Evolutionary conservation across 805 yeast genomes (phyloP), one percentile per base, ranked within the genome.

Genomic region (Ogataea methylovora): DNA sequence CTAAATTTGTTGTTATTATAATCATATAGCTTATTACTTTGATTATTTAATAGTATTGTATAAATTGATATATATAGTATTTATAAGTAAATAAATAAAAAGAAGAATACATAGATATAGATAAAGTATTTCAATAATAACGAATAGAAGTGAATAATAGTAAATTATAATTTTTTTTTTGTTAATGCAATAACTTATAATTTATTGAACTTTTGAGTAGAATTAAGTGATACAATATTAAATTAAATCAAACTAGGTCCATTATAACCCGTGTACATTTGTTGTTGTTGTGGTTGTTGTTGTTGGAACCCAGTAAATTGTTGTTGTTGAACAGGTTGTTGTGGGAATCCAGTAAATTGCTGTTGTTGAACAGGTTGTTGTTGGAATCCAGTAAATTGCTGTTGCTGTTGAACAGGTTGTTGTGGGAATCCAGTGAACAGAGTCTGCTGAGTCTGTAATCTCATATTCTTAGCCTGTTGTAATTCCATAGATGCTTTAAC

Each of bases 171-270:
- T n/a, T n/a, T n/a, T n/a, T n/a, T n/a, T n/a, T n/a, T n/a, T n/a
- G n/a, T n/a, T n/a, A n/a, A n/a, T n/a, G n/a, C n/a, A n/a, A n/a
- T n/a, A n/a, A n/a, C n/a, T n/a, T n/a, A n/a, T n/a, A n/a, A n/a
- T n/a, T n/a, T n/a, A n/a, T n/a, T n/a, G n/a, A n/a, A n/a, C n/a
- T n/a, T n/a, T n/a, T n/a, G n/a, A n/a, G n/a, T n/a, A n/a, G n/a
- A n/a, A n/a, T 20, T 7, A 20, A 20, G 22, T 25, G 36, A 14
- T 37, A 35, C 8, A 34, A 23, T 13, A 27, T 13, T 14, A 21
- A 10, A 9, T 37, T 29, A 50, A 11, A 50, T 38, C 29, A 55
- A 43, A 33, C 48, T 53, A n/a, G 60, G 60, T 18, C 60, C 60
- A 29, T 30, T 46, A 34, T 54, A 54, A 24, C 24, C 30, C 9